phyloP scores from a whole-genome alignment of 129 eudicot genomes.

The Flaveria brownii region DNA sequence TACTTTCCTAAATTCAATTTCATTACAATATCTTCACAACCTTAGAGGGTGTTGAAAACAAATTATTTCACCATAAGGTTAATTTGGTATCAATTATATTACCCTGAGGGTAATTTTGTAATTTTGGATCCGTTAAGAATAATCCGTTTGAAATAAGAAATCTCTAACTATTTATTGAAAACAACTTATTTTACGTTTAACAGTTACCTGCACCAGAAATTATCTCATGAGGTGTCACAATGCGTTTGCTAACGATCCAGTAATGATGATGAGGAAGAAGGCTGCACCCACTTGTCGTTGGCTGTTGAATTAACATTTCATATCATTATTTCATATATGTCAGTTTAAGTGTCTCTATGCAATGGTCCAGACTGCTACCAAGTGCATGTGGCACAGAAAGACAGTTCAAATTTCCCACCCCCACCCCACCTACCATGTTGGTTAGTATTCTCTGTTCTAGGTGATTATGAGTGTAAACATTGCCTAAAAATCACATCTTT shows the following conservation, averaged over 20 bases:
- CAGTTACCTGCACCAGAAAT: conserved; percentile 84
- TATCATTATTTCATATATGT: not conserved
- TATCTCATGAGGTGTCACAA: conserved; percentile 69
- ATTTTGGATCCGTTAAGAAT: not conserved
- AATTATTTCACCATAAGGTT: not conserved
- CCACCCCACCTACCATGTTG: conserved; percentile 5
- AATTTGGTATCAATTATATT: not conserved
- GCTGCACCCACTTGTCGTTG: conserved; percentile 62
- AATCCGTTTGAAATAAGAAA: not conserved
- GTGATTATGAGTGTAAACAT: conserved; percentile 14
- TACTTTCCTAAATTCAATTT: not conserved
- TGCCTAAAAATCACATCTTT: conserved; percentile 13
- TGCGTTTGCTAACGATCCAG: conserved; percentile 90
- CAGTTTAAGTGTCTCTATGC: conserved; percentile 10
- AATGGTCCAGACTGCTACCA: conserved; percentile 12
- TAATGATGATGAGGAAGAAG: conserved; percentile 63
- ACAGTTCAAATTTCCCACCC: conserved; percentile 3
- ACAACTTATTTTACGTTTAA: not conserved
- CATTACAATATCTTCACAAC: not conserved
- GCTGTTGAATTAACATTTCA: conserved; percentile 40
- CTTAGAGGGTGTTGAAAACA: conserved; percentile 13
- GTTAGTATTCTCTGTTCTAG: conserved; percentile 22
- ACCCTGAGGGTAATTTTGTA: not conserved
- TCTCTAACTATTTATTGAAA: not conserved
- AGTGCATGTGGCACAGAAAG: conserved; percentile 38